phyloP scores from a whole-genome alignment of 306 rosid genomes.

The Prunus fruticosa region DNA sequence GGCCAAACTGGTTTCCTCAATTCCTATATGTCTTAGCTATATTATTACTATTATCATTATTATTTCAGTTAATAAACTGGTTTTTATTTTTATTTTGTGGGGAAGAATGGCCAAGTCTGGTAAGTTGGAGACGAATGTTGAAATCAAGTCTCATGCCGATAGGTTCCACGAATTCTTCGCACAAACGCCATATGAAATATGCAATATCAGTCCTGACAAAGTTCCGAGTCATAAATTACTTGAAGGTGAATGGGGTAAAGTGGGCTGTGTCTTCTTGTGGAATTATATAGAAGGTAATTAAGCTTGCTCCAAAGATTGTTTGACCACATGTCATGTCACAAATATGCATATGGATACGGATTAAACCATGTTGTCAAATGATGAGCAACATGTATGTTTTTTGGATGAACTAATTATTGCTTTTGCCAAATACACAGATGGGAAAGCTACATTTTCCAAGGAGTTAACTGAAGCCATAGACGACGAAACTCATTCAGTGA shows the following conservation, averaged over 20 bases:
- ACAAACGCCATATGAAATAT: constrained; percentile 12
- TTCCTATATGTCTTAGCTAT: no score
- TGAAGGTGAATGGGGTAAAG: constrained; percentile 26
- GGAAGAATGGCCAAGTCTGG: constrained; percentile 12
- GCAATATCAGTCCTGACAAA: not conserved
- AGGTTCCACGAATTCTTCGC: constrained; percentile 18
- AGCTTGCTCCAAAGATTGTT: not conserved
- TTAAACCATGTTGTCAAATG: no score
- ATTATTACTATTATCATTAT: no score
- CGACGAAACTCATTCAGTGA: constrained; percentile 23
- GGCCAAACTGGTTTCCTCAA: not conserved
- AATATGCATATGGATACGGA: no score
- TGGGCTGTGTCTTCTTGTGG: constrained; percentile 19
- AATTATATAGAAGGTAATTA: constrained; percentile 18
- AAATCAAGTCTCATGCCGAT: constrained; percentile 13
- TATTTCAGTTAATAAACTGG: no score
- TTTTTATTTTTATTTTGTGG: no score
- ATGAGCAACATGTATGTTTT: not conserved
- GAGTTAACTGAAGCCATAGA: constrained; percentile 38
- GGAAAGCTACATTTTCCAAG: constrained; percentile 31
- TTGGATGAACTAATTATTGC: not conserved
- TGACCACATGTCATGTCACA: not conserved
- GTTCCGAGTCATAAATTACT: constrained; percentile 5
- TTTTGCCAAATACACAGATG: constrained; percentile 20
- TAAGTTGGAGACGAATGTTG: constrained; percentile 8